Percentiles rank a stretch among this genome's conserved stretches.
Evolutionary conservation across 805 yeast genomes (phyloP).

Genomic region (Candida gorgasii): DNA sequence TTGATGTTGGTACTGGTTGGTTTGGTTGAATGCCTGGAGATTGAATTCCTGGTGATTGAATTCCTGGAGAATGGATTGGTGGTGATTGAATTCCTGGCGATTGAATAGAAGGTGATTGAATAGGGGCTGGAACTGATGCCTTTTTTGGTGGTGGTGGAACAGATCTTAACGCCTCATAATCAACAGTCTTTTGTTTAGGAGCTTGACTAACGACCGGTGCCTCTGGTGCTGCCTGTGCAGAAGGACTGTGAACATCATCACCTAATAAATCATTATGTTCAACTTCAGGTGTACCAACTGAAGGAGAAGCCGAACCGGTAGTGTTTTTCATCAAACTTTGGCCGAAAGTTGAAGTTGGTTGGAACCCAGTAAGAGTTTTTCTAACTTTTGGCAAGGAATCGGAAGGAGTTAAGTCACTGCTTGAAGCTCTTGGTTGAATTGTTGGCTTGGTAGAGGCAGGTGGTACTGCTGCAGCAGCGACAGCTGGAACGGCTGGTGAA

Average conservation of each 20-base stretch:
- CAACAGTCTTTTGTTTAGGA: slow-evolving; percentile 34
- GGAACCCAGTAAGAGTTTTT: slow-evolving; percentile 50
- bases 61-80: slow-evolving; percentile 17
- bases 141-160: slow-evolving; percentile 46
- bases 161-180: slow-evolving; percentile 53
- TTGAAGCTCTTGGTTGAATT: slow-evolving; percentile 28
- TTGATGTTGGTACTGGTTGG: too few species aligned
- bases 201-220: slow-evolving; percentile 7
- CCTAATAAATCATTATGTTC: slow-evolving; percentile 32
- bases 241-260: slow-evolving; percentile 26
- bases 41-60: slow-evolving; percentile 13
- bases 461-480: too few species aligned
- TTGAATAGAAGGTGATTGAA: slow-evolving; percentile 16
- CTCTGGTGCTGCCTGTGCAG: not conserved
- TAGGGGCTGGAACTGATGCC: slow-evolving; percentile 17
- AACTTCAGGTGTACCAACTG: slow-evolving; percentile 12
- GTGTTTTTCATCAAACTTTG: slow-evolving; percentile 54
- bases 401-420: slow-evolving; percentile 32
- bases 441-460: slow-evolving; percentile 15
- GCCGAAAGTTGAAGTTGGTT: slow-evolving; percentile 85
- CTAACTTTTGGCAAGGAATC: slow-evolving; percentile 35
- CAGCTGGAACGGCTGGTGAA: too few species aligned
- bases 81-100: slow-evolving; percentile 17
- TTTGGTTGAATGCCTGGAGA: slow-evolving; percentile 3
- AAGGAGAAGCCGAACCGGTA: slow-evolving; percentile 5